Base-by-base conservation (phyloP, 2,329 filamentous ascomycete genomes). In the Tolypocladium guangdongense region DNA sequence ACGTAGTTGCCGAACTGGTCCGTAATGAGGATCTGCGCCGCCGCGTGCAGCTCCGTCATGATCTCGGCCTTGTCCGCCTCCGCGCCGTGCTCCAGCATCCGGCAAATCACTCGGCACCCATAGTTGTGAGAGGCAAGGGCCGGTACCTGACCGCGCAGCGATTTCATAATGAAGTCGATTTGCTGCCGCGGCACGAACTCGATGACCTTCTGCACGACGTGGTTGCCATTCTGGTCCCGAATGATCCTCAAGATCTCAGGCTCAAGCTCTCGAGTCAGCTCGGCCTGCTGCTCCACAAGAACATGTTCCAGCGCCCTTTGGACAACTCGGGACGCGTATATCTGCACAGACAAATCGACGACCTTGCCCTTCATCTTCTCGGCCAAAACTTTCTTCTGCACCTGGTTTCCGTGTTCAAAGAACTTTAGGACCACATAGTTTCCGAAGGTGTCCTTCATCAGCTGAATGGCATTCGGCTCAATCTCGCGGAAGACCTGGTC, bases 391-490 rank as follows among this genome's bases (percentile, higher is more conserved):
- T 86, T 90, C 74, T 99, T 99, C 72, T 99, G 93, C 0, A 85
- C 80, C 69, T 96, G 91, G 60, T 90, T 95, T 39, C 93, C 92
- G 67, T 97, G 90, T 67, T 97, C 92, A 57, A 97, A 96, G 66
- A 97, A 85, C 68, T 96, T 97, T 65, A 99, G 93, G 38, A 97
- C 91, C 37, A 99, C 93, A 65, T 97, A 99, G 68, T 99, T 99
- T 52, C 93, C 93, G 65, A 96, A 99, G 0, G 97, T 86, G 67
- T 97, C 93, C 47, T 86, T 92, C 90, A 96, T 96, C 49, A 99
- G 74, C 64, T 92, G 90, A 33, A 95, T 70, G 1, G 87, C 83
- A 60, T 99, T 93, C 1, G 84, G 81, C 61, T 88, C 81, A 46
- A 99, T 90, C 68, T 97, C 93, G 1, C 79, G 77, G 74, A 96